Percentiles rank a stretch among this genome's conserved stretches.
phyloP scores from a whole-genome alignment of 192 early-diverging fungal species.

The Dispira simplex region DNA sequence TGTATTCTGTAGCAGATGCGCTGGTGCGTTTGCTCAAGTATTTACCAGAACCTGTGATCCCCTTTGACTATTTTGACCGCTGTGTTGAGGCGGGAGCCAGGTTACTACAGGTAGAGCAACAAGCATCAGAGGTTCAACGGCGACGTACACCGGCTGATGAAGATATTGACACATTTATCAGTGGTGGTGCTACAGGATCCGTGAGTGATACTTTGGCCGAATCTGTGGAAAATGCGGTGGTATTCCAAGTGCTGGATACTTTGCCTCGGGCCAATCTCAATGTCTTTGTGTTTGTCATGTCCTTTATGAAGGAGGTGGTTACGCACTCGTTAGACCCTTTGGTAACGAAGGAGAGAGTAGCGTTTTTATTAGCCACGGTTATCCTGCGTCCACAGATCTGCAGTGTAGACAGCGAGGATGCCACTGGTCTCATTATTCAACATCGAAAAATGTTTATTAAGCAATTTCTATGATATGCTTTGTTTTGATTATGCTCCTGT shows the following conservation, averaged over 20 bases:
- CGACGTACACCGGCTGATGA: neutral
- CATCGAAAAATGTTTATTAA: neutral
- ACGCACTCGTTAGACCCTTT: neutral
- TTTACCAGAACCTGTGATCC: slow-evolving; percentile 60
- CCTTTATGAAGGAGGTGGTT: slow-evolving; percentile 48
- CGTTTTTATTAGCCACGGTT: slow-evolving; percentile 4
- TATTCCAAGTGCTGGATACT: slow-evolving; percentile 34
- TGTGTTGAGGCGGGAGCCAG: slow-evolving; percentile 43
- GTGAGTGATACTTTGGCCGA: slow-evolving; percentile 12
- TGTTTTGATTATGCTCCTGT: no score
- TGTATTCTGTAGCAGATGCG: slow-evolving; percentile 17
- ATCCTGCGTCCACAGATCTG: neutral
- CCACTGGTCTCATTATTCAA: neutral
- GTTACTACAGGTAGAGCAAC: slow-evolving; percentile 12
- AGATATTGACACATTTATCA: slow-evolving; percentile 14
- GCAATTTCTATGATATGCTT: slow-evolving; percentile 8
- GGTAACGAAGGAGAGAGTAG: neutral
- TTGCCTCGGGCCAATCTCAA: slow-evolving; percentile 54
- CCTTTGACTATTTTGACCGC: slow-evolving; percentile 36
- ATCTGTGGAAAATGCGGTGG: slow-evolving; percentile 11
- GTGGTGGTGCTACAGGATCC: slow-evolving; percentile 10
- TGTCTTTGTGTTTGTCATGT: slow-evolving; percentile 65
- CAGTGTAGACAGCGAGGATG: neutral
- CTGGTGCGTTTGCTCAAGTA: slow-evolving; percentile 54
- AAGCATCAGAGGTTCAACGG: neutral